These are phyloP conservation scores for Fomitopsis palustris DNA, from an alignment of 1,284 basidiomycete genomes.

Conservation along the genomic window DNA sequence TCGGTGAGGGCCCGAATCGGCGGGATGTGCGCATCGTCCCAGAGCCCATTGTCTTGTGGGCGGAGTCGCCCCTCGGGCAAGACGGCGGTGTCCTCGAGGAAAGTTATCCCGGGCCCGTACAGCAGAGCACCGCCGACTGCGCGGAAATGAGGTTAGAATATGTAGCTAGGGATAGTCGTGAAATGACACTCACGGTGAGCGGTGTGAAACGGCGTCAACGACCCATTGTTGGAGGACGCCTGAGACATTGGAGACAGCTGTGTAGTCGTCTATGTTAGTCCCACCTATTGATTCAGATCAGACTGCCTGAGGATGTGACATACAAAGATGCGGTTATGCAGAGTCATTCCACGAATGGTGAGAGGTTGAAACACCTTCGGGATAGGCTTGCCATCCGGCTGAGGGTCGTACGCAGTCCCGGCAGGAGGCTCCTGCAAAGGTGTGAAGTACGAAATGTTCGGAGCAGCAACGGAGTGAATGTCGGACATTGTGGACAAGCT, in stretches of 20 bases:
- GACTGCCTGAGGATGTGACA: constrained; percentile 70
- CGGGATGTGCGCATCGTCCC: constrained; percentile 68
- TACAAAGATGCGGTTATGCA: constrained; percentile 69
- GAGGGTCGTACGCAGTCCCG: constrained; percentile 43
- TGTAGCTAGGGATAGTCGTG: too few species aligned
- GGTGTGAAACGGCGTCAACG: constrained; percentile 3
- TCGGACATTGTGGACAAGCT: too few species aligned
- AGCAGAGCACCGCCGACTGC: constrained; percentile 46
- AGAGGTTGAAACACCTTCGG: constrained; percentile 65
- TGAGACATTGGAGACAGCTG: constrained; percentile 5
- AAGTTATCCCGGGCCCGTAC: constrained; percentile 54
- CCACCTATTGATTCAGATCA: constrained; percentile 34
- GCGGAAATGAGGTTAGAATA: too few species aligned
- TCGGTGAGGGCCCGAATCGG: constrained; percentile 63
- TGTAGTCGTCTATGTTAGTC: background rate
- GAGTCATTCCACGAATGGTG: constrained; percentile 51
- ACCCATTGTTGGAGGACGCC: background rate
- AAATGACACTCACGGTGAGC: background rate
- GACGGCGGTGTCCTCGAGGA: constrained; percentile 67
- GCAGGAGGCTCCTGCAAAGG: constrained; percentile 47
- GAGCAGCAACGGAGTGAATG: constrained; percentile 8
- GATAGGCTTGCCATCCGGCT: constrained; percentile 25
- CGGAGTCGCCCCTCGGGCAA: constrained; percentile 76
- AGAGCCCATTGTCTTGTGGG: constrained; percentile 68
- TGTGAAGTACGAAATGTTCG: constrained; percentile 45